These are phyloP conservation scores for Botrytis medusae DNA, from an alignment of 2,329 filamentous ascomycete genomes.

Conservation along the genomic window DNA sequence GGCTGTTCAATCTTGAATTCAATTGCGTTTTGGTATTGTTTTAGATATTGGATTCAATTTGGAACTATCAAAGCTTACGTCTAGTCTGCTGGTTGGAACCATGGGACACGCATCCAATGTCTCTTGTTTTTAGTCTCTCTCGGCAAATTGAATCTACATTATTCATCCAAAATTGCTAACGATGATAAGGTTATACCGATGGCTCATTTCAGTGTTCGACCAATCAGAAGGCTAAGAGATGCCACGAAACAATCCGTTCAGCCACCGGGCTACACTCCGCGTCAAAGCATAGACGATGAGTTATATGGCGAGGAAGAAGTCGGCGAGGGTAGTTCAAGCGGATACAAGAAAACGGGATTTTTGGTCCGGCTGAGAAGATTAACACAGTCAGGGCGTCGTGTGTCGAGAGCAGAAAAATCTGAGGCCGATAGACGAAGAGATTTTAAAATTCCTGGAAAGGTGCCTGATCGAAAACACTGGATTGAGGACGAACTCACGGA, in stretches of 20 bases:
- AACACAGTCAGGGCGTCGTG: conserved; percentile 31
- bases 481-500: conserved; percentile 85
- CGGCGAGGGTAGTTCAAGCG: conserved; percentile 29
- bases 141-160: not conserved
- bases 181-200: conserved; percentile 60
- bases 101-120: not conserved
- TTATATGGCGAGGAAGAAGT: conserved; percentile 27
- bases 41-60: not conserved
- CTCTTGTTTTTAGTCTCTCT: not conserved
- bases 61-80: not conserved
- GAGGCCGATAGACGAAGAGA: conserved; percentile 42
- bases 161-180: not conserved
- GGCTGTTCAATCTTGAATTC: not conserved
- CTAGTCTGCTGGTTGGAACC: not conserved
- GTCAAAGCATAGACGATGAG: conserved; percentile 33
- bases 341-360: conserved; percentile 39
- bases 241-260: conserved; percentile 38
- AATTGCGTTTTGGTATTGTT: not conserved
- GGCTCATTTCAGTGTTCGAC: conserved; percentile 77
- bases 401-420: conserved; percentile 44
- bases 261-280: conserved; percentile 38
- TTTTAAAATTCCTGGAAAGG: conserved; percentile 84
- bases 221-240: conserved; percentile 48
- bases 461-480: conserved; percentile 70
- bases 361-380: conserved; percentile 35